phyloP scores from a whole-genome alignment of 371 early-diverging fungal species.

The Batrachochytrium dendrobatidis region DNA sequence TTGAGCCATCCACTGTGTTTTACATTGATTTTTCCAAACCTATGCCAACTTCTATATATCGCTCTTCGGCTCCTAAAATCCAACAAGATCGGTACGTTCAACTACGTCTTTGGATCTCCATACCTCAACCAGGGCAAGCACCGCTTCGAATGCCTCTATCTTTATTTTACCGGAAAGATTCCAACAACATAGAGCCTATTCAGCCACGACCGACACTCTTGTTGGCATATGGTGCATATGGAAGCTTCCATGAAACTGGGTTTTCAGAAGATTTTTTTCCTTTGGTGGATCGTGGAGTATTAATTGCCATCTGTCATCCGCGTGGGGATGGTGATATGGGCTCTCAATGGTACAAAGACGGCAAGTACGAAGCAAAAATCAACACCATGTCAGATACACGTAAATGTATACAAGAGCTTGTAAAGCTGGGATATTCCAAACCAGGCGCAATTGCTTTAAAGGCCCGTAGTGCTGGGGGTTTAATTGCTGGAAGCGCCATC shows the following conservation, averaged over 20 bases:
- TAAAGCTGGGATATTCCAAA: conserved; percentile 20
- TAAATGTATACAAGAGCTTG: conserved; percentile 26
- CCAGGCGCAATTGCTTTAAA: conserved; percentile 28
- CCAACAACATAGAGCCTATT: too few species aligned
- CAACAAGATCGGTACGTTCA: too few species aligned
- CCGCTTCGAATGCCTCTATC: too few species aligned
- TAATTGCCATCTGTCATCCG: conserved; percentile 40
- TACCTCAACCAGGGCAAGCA: too few species aligned
- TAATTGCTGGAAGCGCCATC: conserved; percentile 36
- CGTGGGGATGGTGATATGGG: conserved; percentile 51
- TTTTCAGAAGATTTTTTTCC: conserved; percentile 26
- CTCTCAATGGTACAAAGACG: conserved; percentile 37
- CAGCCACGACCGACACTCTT: conserved; percentile 30
- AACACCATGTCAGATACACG: conserved; percentile 45
- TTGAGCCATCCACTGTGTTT: conserved; percentile 8
- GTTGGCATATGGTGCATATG: conserved; percentile 51
- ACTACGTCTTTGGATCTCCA: too few species aligned
- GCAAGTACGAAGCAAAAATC: conserved; percentile 34
- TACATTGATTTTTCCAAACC: not conserved
- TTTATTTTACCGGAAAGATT: too few species aligned
- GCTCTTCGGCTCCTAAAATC: not conserved
- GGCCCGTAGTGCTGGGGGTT: conserved; percentile 50
- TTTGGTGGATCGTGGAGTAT: conserved; percentile 37
- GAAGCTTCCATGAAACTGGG: conserved; percentile 29
- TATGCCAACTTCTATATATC: not conserved